Evolutionary conservation across 108 stramenopile species (phyloP).

Genomic region (Tribonema minus): DNA sequence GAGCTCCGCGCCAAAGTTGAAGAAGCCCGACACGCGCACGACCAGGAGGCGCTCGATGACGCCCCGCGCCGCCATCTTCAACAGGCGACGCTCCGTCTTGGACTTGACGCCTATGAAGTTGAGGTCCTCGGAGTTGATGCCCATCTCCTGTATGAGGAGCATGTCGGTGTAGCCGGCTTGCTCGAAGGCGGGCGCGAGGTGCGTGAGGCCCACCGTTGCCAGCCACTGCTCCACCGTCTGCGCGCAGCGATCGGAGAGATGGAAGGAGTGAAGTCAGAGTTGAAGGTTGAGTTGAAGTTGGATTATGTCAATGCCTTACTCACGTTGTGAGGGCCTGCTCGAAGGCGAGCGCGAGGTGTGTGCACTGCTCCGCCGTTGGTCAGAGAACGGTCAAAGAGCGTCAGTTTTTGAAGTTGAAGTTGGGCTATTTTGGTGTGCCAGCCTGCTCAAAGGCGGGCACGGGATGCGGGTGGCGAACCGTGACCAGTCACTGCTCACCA

Average conservation of each 20-base stretch:
- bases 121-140: constrained; percentile 19
- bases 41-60: constrained; percentile 10
- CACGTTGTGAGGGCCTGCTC: too few species aligned
- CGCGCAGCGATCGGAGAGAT: too few species aligned
- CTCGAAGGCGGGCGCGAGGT: not conserved
- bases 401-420: too few species aligned
- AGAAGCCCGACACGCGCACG: constrained; percentile 22
- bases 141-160: constrained; percentile 36
- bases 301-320: not conserved
- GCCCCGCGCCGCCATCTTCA: constrained; percentile 26
- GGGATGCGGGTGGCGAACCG: not conserved
- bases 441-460: not conserved
- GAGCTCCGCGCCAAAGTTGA: constrained; percentile 20
- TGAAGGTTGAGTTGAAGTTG: too few species aligned
- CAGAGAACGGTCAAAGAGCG: too few species aligned
- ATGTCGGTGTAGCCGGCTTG: constrained; percentile 11
- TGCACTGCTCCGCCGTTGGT: too few species aligned
- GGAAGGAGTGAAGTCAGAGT: too few species aligned
- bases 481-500: constrained; percentile 29
- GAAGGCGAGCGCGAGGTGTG: too few species aligned
- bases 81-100: constrained; percentile 2
- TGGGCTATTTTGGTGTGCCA: not conserved
- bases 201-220: constrained; percentile 4
- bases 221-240: constrained; percentile 31
- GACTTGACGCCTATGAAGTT: constrained; percentile 12